Evolutionary conservation across 257 asterid species (phyloP).

Genomic region (Linderniella brevidens): DNA sequence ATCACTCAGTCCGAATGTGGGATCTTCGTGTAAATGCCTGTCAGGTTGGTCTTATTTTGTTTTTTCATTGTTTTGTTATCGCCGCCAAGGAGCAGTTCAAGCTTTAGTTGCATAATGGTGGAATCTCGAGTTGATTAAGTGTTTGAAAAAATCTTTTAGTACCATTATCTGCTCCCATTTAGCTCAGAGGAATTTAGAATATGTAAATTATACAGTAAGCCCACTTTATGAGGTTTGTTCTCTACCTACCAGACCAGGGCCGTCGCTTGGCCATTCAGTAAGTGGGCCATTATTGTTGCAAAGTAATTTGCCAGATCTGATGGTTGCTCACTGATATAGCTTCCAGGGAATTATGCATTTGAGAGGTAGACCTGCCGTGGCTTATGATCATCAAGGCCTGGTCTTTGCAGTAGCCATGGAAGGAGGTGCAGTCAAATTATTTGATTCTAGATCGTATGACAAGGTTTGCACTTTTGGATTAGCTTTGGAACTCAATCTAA

Average conservation of each 20-base stretch:
- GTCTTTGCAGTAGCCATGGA: constrained; percentile 98
- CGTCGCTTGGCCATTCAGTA: constrained; percentile 5
- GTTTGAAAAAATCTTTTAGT: neutral
- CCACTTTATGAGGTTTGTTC: neutral
- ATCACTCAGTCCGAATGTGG: constrained; percentile 87
- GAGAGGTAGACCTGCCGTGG: constrained; percentile 93
- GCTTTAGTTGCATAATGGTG: too few species aligned
- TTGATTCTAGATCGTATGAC: constrained; percentile 84
- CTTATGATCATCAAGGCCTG: constrained; percentile 94
- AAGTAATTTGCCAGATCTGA: constrained; percentile 18
- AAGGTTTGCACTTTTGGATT: constrained; percentile 35
- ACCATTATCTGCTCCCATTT: too few species aligned
- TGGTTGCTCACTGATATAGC: constrained; percentile 52
- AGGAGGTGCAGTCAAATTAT: constrained; percentile 89
- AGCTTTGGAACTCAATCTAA: constrained; percentile 5
- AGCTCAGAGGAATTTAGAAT: too few species aligned
- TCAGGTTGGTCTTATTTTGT: constrained; percentile 48
- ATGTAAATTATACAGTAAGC: too few species aligned
- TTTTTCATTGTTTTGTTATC: neutral
- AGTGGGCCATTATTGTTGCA: neutral
- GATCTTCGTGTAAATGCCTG: constrained; percentile 94
- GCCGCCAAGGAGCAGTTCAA: neutral
- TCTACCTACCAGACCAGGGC: neutral
- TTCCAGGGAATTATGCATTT: constrained; percentile 83
- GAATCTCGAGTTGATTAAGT: neutral